Percentiles rank a stretch among this genome's conserved stretches.
Conservation (phyloP, 2,329 filamentous ascomycete genomes). For the Talaromyces sp. region DNA sequence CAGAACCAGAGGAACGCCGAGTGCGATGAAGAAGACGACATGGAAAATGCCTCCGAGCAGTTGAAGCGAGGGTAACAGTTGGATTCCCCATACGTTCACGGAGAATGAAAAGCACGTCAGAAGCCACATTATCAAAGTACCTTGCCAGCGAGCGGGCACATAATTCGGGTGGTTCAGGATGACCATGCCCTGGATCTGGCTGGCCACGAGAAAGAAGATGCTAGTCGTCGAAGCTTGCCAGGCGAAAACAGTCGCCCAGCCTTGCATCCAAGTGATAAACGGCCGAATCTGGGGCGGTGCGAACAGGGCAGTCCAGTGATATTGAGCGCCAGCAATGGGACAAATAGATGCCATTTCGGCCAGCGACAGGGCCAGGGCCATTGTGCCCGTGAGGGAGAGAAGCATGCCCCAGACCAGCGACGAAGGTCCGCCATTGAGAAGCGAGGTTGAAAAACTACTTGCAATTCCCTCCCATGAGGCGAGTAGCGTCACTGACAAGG, state of each 20-base stretch:
- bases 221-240: slow-evolving; percentile 34
- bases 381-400: slow-evolving; percentile 27
- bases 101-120: slow-evolving; percentile 29
- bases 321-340: slow-evolving; percentile 31
- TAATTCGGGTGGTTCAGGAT: slow-evolving; percentile 32
- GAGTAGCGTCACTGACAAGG: slow-evolving; percentile 34
- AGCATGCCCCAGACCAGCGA: slow-evolving; percentile 32
- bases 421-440: slow-evolving; percentile 30
- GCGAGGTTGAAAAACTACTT: slow-evolving; percentile 20
- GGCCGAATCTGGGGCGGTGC: slow-evolving; percentile 7
- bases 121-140: slow-evolving; percentile 34
- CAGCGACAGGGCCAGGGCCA: slow-evolving; percentile 31
- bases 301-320: slow-evolving; percentile 29
- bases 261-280: slow-evolving; percentile 14
- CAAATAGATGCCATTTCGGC: slow-evolving; percentile 37
- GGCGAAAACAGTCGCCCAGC: slow-evolving; percentile 31
- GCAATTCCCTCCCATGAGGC: slow-evolving; percentile 34
- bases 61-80: slow-evolving; percentile 25
- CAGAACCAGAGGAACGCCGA: slow-evolving; percentile 32
- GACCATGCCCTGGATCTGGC: slow-evolving; percentile 33
- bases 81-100: slow-evolving; percentile 30
- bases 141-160: slow-evolving; percentile 35
- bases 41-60: slow-evolving; percentile 25
- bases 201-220: slow-evolving; percentile 27
- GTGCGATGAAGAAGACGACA: slow-evolving; percentile 34